These are phyloP conservation scores for Picea mariana DNA, from an alignment of 83 land plant species.

Conservation along the genomic window DNA sequence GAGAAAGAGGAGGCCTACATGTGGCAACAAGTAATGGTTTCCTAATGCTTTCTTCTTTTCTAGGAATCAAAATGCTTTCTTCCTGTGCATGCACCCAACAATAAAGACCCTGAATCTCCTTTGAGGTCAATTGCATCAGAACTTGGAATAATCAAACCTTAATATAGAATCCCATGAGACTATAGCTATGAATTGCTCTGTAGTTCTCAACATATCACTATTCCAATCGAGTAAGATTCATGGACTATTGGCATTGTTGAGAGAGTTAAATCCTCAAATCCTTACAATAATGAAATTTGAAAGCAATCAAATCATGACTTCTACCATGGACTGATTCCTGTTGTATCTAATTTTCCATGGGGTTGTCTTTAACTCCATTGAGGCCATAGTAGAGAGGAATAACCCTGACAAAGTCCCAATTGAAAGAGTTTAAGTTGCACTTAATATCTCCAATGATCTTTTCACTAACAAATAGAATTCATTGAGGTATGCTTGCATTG, in stretches of 20 bases:
- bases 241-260: constrained; percentile 14
- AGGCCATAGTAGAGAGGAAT: constrained; percentile 4
- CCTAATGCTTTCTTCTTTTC: too few species aligned
- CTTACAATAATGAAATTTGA: constrained; percentile 18
- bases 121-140: too few species aligned
- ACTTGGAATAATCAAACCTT: neutral
- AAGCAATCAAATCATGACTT: constrained; percentile 16
- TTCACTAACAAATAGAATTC: neutral
- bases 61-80: too few species aligned
- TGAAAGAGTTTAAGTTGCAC: constrained; percentile 12
- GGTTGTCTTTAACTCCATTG: constrained; percentile 16
- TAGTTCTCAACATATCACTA: constrained; percentile 1
- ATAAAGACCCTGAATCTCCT: too few species aligned
- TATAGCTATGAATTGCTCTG: constrained; percentile 19
- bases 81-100: too few species aligned
- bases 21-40: too few species aligned
- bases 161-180: constrained; percentile 10
- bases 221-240: constrained; percentile 11
- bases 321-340: constrained; percentile 13
- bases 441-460: constrained; percentile 7
- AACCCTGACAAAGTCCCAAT: constrained; percentile 13
- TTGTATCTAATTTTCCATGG: constrained; percentile 14
- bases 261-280: constrained; percentile 4
- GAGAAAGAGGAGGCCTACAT: too few species aligned
- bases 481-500: constrained; percentile 9